Evolutionary conservation across 768 basidiomycete genomes (phyloP), one percentile per base, ranked within the genome.

Genomic region (Suillus bovinus): DNA sequence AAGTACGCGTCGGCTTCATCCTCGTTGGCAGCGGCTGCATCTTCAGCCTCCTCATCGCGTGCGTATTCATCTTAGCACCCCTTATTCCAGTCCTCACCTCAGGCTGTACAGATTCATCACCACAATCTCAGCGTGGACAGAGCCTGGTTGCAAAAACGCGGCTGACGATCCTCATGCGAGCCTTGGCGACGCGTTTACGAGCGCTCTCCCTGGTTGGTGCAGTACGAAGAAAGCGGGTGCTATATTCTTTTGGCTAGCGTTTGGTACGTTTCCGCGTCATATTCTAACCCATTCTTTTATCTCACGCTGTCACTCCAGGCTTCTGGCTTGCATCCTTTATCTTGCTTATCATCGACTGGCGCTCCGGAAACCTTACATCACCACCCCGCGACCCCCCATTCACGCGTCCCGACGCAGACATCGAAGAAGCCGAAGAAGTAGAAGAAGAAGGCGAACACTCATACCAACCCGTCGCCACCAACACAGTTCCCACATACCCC

Each of bases 141-240:
- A 94, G 71, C 76, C 91, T 1, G 95, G 95, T 0, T 98, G 95
- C 80, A 96, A 96, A 75, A 80, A 96, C 65, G 73, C 93, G 1
- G 78, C 80, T 58, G 86, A 91, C 4, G 95, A 97, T 68, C 96
- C 95, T 5, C 82, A 94, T 71, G 88, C 86, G 0, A 80, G 80
- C 56, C 81, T 85, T 14, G 88, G 90, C 22, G 78, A 82, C 34
- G 84, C 81, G 62, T 98, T 90, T 73, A 82, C 82, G 65, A 80
- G 80, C 5, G 92, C 79, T 22, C 79, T 98, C 2, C 76, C 82
- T 4, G 86, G 90, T 0, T 97, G 93, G 91, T 98, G 95, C 75
- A 86, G 81, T 65, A 96, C 95, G 8, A 98, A 97, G 78, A 94
- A 93, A 69, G 95, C 95, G 2, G 92, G 85, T 0, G 86, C 86